Percentiles rank a stretch among this genome's conserved stretches.
These are phyloP conservation scores for Penicillium hesseltinei DNA, from an alignment of 2,329 filamentous ascomycete genomes.

Conservation along the genomic window DNA sequence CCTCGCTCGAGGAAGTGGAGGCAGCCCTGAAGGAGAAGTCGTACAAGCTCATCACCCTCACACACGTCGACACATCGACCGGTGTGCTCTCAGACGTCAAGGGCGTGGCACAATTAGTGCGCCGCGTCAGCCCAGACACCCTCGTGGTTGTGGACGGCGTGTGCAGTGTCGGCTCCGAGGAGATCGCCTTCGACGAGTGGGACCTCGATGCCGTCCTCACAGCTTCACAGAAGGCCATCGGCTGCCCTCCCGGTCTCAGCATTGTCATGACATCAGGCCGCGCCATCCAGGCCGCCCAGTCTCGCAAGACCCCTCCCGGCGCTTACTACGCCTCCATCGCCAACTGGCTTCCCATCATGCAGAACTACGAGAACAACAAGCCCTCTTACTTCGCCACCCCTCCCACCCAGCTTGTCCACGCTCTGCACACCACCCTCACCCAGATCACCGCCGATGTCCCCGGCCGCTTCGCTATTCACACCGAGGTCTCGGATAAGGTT, in stretches of 20 bases:
- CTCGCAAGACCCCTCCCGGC: constrained; percentile 74
- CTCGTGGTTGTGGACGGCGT: constrained; percentile 92
- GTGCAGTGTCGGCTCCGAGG: constrained; percentile 93
- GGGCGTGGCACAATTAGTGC: constrained; percentile 76
- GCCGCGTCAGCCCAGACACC: constrained; percentile 83
- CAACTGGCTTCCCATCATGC: constrained; percentile 98
- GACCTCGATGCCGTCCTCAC: constrained; percentile 89
- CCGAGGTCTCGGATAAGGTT: constrained; percentile 74
- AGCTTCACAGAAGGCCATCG: constrained; percentile 94
- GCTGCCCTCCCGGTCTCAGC: constrained; percentile 87
- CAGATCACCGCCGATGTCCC: constrained; percentile 79
- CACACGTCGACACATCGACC: constrained; percentile 96
- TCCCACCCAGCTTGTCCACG: constrained; percentile 88
- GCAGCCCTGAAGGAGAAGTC: constrained; percentile 82
- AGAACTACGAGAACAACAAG: constrained; percentile 98
- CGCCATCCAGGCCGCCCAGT: constrained; percentile 77
- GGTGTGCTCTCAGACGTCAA: constrained; percentile 92
- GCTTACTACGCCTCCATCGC: constrained; percentile 96
- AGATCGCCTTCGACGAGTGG: constrained; percentile 96
- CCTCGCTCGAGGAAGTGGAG: constrained; percentile 84
- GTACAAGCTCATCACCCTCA: constrained; percentile 93
- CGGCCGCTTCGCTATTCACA: constrained; percentile 80
- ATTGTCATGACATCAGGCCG: constrained; percentile 92
- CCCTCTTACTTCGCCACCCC: constrained; percentile 97
- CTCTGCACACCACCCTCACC: constrained; percentile 81